A percentile compares a stretch with the other conserved stretches of the same genome.
phyloP scores from a whole-genome alignment of 2,329 filamentous ascomycete species.

The Penicillium sclerotigenum region DNA sequence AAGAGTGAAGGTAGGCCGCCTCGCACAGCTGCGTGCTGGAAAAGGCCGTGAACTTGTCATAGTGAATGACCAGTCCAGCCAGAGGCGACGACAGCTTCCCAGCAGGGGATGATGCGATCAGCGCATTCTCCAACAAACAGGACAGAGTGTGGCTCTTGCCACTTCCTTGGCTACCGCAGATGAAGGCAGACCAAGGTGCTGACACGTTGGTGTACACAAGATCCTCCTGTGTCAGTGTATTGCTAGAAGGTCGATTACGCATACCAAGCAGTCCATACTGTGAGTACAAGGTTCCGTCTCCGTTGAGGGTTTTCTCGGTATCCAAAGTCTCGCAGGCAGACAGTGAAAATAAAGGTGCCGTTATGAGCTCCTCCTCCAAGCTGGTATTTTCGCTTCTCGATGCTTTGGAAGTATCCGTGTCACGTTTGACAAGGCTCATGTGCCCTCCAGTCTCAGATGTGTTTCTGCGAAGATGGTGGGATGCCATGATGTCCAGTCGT shows the following conservation, averaged over 20 bases:
- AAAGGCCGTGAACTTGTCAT: conserved; percentile 47
- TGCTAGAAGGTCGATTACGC: not conserved
- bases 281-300: not conserved
- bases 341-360: conserved; percentile 1
- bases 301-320: not conserved
- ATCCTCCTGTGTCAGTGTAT: not conserved
- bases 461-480: not conserved
- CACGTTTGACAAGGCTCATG: not conserved
- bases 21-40: conserved; percentile 48
- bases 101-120: conserved; percentile 33
- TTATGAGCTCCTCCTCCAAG: not conserved
- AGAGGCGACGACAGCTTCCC: conserved; percentile 49
- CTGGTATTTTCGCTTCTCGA: not conserved
- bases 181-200: conserved; percentile 57
- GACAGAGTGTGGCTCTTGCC: conserved; percentile 62
- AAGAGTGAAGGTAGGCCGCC: conserved; percentile 53
- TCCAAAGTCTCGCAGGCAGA: not conserved
- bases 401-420: not conserved
- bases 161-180: conserved; percentile 62
- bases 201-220: conserved; percentile 47
- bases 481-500: not conserved
- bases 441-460: not conserved
- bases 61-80: conserved; percentile 56
- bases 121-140: conserved; percentile 52
- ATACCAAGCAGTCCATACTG: conserved; percentile 4